phyloP scores from a whole-genome alignment of 2,329 filamentous ascomycete genomes.

The Pseudonectria foliicola region DNA sequence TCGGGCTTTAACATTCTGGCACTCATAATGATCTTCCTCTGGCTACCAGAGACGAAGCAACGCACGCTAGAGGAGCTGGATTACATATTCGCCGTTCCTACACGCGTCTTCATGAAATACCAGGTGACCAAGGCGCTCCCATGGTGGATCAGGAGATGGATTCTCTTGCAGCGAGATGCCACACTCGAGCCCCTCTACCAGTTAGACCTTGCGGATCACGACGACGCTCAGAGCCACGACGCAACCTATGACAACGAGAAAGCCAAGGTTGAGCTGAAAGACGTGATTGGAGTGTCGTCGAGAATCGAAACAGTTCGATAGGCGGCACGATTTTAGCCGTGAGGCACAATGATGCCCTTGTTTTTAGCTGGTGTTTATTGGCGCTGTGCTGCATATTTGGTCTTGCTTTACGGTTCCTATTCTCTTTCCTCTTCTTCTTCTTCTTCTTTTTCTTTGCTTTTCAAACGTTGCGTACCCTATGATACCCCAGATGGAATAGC shows the following conservation, averaged over 20 bases:
- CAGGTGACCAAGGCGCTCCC: constrained; percentile 50
- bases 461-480: constrained; percentile 3
- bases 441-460: background rate
- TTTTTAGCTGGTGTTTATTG: background rate
- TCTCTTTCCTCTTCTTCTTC: constrained; percentile 1
- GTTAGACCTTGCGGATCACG: constrained; percentile 29
- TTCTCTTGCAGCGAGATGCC: constrained; percentile 42
- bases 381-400: constrained; percentile 1
- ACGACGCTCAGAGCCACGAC: constrained; percentile 24
- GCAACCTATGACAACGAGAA: constrained; percentile 31
- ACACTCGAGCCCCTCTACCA: constrained; percentile 36
- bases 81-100: constrained; percentile 54
- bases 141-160: constrained; percentile 53
- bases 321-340: background rate
- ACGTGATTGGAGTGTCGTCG: constrained; percentile 24
- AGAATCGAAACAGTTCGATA: constrained; percentile 9
- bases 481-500: constrained; percentile 17
- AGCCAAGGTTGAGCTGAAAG: constrained; percentile 32
- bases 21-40: constrained; percentile 49
- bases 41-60: constrained; percentile 53
- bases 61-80: constrained; percentile 49
- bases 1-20: constrained; percentile 49
- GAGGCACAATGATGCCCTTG: background rate
- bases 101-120: constrained; percentile 48
- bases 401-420: constrained; percentile 6